Conservation (phyloP, 2,329 filamentous ascomycete species). For the Allantophomopsis lycopodina region DNA sequence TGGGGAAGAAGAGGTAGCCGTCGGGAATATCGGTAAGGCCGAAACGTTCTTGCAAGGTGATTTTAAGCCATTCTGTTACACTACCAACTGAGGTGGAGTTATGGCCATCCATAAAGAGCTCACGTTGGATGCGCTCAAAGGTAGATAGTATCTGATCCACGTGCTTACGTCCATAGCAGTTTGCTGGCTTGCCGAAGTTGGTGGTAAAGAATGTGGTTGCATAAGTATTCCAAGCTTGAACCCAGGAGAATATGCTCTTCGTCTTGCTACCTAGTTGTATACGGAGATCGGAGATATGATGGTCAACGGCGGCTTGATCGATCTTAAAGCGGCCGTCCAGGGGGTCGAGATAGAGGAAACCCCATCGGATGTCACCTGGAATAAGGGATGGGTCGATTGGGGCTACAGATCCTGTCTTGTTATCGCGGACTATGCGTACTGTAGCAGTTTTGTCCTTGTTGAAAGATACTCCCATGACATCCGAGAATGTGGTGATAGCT, state of each 20-base stretch:
- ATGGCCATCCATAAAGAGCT: slow-evolving; percentile 26
- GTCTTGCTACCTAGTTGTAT: slow-evolving; percentile 35
- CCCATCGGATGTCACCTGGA: slow-evolving; percentile 39
- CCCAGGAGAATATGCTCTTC: slow-evolving; percentile 39
- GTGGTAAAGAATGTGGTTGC: slow-evolving; percentile 39
- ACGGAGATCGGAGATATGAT: slow-evolving; percentile 40
- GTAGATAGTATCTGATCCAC: slow-evolving; percentile 39
- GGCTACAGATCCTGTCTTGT: slow-evolving; percentile 4
- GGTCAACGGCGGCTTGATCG: slow-evolving; percentile 37
- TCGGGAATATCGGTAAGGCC: slow-evolving; percentile 22
- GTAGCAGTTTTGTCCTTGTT: slow-evolving; percentile 44
- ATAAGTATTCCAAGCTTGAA: slow-evolving; percentile 47
- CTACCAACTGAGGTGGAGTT: slow-evolving; percentile 10
- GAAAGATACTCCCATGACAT: slow-evolving; percentile 40
- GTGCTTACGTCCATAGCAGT: slow-evolving; percentile 38
- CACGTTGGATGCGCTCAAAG: slow-evolving; percentile 34
- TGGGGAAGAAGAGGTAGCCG: slow-evolving; percentile 26
- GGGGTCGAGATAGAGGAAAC: slow-evolving; percentile 39
- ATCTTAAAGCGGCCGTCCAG: slow-evolving; percentile 35
- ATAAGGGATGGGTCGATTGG: slow-evolving; percentile 24
- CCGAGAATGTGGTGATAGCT: slow-evolving; percentile 37
- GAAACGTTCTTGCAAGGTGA: slow-evolving; percentile 34
- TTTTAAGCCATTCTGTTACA: slow-evolving; percentile 32
- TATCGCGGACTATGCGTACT: slow-evolving; percentile 21
- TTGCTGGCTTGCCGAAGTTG: slow-evolving; percentile 40